Base-by-base conservation (phyloP, 257 asterid genomes). In the Fraxinus quadrangulata region DNA sequence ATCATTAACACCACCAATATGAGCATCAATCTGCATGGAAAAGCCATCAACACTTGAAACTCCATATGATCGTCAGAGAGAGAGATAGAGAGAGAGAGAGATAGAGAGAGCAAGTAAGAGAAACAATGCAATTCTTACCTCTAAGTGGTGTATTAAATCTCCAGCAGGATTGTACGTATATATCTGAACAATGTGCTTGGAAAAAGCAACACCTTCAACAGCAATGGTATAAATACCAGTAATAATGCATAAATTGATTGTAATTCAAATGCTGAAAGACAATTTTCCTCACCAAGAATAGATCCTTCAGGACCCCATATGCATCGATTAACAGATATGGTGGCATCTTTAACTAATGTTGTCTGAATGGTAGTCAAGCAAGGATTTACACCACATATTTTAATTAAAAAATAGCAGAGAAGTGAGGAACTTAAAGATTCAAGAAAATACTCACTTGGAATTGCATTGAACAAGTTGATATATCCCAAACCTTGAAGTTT, bases 291-390 rank as follows among this genome's bases (percentile, higher is more conserved):
- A 94, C 99, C 99, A 78, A 95, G 92, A 82, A 95, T 91, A 80
- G 98, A 88, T 77, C 98, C 98, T 83, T 95, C 99, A 21, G 97
- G 94, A 63, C 96, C 97, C 98, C 99, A 95, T 69, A 92, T 92
- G 47, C 97, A 93, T 84, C 96, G 85, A 78, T 95, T 95, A 56
- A 95, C 99, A 70, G 97, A 89, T 80, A 90, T 86, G n/a, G 96
- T 89, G 6, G 94, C 93, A 86, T 95, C 99, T 84, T 93, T 90
- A 73, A 90, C 99, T 86, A 95, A 81, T 66, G 94, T 90, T 51
- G 97, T 88, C 99, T 95, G 88, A 67, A 83, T 16, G 79, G 72
- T 65, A 85, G 69, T 51, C 37, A 78, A 73, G 39, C 40, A 42
- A 79, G 75, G 21, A 24, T 70, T 26, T 8, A 68, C 39, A 33